A percentile compares a stretch with the other conserved stretches of the same genome.
Evolutionary conservation across 108 stramenopile genomes (phyloP).

Genomic region (Nitzschia sp.): DNA sequence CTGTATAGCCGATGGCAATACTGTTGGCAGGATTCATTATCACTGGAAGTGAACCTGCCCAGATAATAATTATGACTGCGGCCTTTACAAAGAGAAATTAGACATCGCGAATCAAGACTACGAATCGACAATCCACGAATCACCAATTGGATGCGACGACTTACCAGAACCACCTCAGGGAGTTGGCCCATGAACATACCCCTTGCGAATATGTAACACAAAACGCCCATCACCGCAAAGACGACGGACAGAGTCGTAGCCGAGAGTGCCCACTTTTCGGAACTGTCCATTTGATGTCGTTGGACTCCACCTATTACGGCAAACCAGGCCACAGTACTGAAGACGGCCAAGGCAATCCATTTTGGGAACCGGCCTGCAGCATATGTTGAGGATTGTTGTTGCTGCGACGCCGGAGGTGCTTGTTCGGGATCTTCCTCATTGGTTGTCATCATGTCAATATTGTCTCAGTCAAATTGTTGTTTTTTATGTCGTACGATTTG

Average conservation of each 20-base stretch:
- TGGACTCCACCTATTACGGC: constrained; percentile 13
- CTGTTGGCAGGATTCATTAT: constrained; percentile 41
- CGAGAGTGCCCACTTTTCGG: constrained; percentile 28
- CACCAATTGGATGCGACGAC: neutral
- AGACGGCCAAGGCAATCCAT: constrained; percentile 37
- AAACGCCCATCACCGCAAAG: constrained; percentile 1
- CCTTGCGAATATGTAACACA: constrained; percentile 9
- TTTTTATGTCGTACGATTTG: neutral
- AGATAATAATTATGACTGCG: constrained; percentile 22
- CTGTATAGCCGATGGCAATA: constrained; percentile 26
- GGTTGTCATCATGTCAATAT: neutral
- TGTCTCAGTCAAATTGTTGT: neutral
- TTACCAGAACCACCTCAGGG: constrained; percentile 20
- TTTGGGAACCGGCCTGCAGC: constrained; percentile 23
- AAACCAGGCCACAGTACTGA: constrained; percentile 26
- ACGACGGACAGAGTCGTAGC: constrained; percentile 17
- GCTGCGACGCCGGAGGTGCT: neutral
- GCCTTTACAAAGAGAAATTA: constrained; percentile 8
- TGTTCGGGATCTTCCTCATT: neutral
- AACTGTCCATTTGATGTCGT: constrained; percentile 9
- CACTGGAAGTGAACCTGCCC: constrained; percentile 33
- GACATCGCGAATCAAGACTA: neutral
- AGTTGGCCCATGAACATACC: constrained; percentile 23
- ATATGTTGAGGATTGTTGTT: neutral
- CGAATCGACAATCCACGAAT: too few relatives aligned